Evolutionary conservation across 2,329 filamentous ascomycete genomes (phyloP).

Genomic region (Epichloe glyceriae): DNA sequence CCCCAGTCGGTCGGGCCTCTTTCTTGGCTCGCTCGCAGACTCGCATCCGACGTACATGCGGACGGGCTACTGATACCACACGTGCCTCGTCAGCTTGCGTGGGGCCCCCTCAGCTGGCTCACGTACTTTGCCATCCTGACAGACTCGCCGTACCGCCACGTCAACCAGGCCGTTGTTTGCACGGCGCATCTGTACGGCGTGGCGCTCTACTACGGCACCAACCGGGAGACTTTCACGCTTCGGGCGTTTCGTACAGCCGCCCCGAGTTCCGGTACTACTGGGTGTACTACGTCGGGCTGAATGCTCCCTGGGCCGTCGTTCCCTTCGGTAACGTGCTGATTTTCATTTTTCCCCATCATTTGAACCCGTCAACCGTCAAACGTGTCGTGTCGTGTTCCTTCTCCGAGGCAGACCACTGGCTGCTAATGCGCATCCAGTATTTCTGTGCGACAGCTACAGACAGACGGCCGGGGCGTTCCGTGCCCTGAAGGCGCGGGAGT

Average conservation of each 20-base stretch:
- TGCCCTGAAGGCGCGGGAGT: slow-evolving; percentile 11
- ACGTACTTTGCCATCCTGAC: slow-evolving; percentile 32
- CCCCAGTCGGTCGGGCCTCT: background rate
- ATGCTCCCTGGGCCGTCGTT: slow-evolving; percentile 46
- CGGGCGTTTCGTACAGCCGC: slow-evolving; percentile 37
- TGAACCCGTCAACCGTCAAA: too few species aligned
- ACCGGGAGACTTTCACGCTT: slow-evolving; percentile 32
- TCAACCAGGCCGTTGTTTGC: slow-evolving; percentile 37
- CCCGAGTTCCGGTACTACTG: slow-evolving; percentile 50
- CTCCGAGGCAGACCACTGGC: too few species aligned
- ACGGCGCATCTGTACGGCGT: slow-evolving; percentile 47
- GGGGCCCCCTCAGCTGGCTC: slow-evolving; percentile 45
- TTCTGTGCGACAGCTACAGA: slow-evolving; percentile 20
- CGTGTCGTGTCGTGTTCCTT: too few species aligned
- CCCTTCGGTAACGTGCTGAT: slow-evolving; percentile 33
- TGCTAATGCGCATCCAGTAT: slow-evolving; percentile 9
- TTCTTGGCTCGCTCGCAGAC: background rate
- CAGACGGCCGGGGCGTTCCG: slow-evolving; percentile 16
- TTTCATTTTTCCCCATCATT: too few species aligned
- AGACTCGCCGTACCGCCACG: slow-evolving; percentile 32
- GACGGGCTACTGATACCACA: too few species aligned
- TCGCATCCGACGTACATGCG: too few species aligned
- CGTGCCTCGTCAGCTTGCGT: slow-evolving; percentile 27
- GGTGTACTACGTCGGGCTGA: slow-evolving; percentile 50
- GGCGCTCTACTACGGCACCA: slow-evolving; percentile 49